Percentiles rank a stretch among this genome's conserved stretches.
These are phyloP conservation scores for Aureobasidium sp. DNA, from an alignment of 2,329 filamentous ascomycete genomes.

Conservation along the genomic window DNA sequence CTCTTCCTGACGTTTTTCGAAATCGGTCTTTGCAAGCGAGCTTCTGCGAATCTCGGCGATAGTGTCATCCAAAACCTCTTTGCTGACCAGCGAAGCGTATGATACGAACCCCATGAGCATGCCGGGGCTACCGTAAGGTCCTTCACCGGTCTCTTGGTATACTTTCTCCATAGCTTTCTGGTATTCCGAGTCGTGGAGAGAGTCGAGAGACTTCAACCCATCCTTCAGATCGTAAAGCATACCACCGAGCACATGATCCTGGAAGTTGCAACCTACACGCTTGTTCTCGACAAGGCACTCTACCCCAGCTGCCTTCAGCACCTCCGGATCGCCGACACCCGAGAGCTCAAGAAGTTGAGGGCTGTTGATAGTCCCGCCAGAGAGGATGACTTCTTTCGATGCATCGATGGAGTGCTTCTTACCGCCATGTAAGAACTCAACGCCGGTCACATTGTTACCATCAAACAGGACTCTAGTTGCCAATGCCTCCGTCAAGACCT, in stretches of 20 bases:
- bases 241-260: conserved; percentile 36
- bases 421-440: conserved; percentile 35
- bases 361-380: conserved; percentile 47
- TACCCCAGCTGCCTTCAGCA: conserved; percentile 35
- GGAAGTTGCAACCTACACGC: conserved; percentile 39
- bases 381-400: conserved; percentile 45
- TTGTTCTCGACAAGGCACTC: conserved; percentile 31
- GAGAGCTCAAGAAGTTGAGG: conserved; percentile 37
- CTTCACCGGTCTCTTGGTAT: conserved; percentile 26
- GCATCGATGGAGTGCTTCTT: conserved; percentile 26
- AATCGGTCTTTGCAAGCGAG: conserved; percentile 27
- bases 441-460: conserved; percentile 24
- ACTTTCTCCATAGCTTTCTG: conserved; percentile 25
- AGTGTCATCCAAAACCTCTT: conserved; percentile 23
- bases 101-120: conserved; percentile 30
- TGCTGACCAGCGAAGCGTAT: conserved; percentile 24
- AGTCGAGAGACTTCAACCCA: conserved; percentile 27
- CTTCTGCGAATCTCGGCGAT: conserved; percentile 25
- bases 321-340: conserved; percentile 21
- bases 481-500: conserved; percentile 25
- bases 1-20: conserved; percentile 29
- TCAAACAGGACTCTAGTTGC: conserved; percentile 23
- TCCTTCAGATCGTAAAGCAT: conserved; percentile 24
- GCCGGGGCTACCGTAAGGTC: conserved; percentile 27
- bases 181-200: conserved; percentile 28